Conservation (phyloP, 2,329 filamentous ascomycete species). For the Clonostachys sp. region DNA sequence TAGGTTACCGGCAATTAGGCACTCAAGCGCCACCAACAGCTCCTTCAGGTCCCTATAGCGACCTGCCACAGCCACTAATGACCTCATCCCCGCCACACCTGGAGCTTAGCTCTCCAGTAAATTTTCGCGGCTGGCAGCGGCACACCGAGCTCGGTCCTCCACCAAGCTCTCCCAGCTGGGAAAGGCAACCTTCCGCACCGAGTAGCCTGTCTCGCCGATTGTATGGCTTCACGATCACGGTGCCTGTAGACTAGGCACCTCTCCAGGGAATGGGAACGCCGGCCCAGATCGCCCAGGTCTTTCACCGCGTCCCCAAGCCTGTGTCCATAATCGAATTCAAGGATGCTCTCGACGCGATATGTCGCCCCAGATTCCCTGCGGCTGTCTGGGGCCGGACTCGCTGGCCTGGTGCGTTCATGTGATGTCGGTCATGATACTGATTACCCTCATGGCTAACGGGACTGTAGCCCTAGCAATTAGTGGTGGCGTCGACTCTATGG, state of each 20-base stretch:
- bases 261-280: conserved; percentile 22
- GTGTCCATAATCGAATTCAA: conserved; percentile 29
- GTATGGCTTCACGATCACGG: not conserved
- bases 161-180: too few species aligned
- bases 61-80: too few species aligned
- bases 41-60: too few species aligned
- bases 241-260: not conserved
- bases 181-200: too few species aligned
- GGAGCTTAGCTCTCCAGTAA: too few species aligned
- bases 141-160: too few species aligned
- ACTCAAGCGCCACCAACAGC: too few species aligned
- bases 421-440: too few species aligned
- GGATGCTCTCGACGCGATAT: conserved; percentile 44
- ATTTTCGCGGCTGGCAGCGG: too few species aligned
- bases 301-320: conserved; percentile 30
- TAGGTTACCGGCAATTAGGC: too few species aligned
- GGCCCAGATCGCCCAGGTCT: conserved; percentile 13
- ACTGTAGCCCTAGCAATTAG: conserved; percentile 71
- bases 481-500: conserved; percentile 98
- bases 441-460: not conserved
- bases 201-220: too few species aligned
- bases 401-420: not conserved
- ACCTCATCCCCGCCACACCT: too few species aligned
- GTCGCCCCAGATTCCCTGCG: conserved; percentile 10
- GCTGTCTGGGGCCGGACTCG: not conserved